Evolutionary conservation across 164 flowering plant species (phyloP).

Genomic region (Liquidambar formosana): DNA sequence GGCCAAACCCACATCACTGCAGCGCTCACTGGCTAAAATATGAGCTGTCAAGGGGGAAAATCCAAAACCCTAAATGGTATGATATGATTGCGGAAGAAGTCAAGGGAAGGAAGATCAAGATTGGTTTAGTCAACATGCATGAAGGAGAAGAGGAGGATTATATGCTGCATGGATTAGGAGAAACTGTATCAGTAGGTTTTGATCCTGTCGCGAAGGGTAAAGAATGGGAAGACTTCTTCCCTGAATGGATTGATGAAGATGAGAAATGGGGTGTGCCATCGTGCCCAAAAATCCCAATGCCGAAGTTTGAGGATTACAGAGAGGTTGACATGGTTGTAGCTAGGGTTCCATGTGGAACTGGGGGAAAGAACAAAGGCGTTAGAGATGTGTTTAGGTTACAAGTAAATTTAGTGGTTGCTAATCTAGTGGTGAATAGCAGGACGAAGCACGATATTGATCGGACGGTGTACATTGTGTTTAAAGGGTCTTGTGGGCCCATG

Average conservation of each 20-base stretch:
- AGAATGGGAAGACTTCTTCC: constrained; percentile 68
- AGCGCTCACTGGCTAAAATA: background rate
- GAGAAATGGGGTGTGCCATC: constrained; percentile 23
- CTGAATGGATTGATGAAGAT: constrained; percentile 72
- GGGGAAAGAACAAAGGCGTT: constrained; percentile 23
- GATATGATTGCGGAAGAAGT: constrained; percentile 14
- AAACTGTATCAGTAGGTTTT: constrained; percentile 32
- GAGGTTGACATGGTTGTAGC: constrained; percentile 64
- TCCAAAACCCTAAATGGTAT: constrained; percentile 10
- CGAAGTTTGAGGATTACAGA: constrained; percentile 30
- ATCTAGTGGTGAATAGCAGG: constrained; percentile 43
- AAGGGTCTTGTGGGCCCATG: constrained; percentile 70
- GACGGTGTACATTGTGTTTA: constrained; percentile 49
- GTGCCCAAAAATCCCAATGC: constrained; percentile 78
- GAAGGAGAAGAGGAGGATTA: constrained; percentile 7
- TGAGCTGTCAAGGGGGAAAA: too few species aligned
- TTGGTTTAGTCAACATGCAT: constrained; percentile 41
- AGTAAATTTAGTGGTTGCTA: constrained; percentile 68
- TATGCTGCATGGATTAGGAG: constrained; percentile 13
- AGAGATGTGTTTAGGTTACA: constrained; percentile 74
- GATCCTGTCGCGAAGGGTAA: constrained; percentile 34
- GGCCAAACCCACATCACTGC: background rate
- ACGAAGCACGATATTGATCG: constrained; percentile 15
- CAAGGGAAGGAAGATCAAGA: constrained; percentile 19
- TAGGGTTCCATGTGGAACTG: constrained; percentile 44